Evolutionary conservation across 2,329 filamentous ascomycete genomes (phyloP).

Genomic region (Coleophoma crateriformis): DNA sequence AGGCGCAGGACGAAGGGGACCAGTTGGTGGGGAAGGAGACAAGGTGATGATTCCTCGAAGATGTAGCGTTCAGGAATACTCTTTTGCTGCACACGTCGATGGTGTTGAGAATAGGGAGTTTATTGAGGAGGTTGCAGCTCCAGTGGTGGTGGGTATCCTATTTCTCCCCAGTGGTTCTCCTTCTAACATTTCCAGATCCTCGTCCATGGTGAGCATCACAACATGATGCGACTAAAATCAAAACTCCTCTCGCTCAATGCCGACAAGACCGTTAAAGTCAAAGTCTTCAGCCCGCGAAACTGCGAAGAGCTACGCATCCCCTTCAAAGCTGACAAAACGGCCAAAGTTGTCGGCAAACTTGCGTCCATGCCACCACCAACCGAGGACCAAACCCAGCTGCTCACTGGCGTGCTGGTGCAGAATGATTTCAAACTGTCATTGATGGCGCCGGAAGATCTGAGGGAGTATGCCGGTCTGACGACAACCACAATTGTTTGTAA

Average conservation of each 20-base stretch:
- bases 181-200: constrained; percentile 60
- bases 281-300: constrained; percentile 90
- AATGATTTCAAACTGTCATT: constrained; percentile 97
- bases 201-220: constrained; percentile 94
- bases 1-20: constrained; percentile 54
- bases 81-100: constrained; percentile 94
- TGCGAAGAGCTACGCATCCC: constrained; percentile 93
- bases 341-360: constrained; percentile 92
- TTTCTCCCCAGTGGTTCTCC: neutral
- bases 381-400: constrained; percentile 49
- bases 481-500: constrained; percentile 93
- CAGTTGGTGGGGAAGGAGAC: constrained; percentile 62
- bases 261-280: constrained; percentile 70
- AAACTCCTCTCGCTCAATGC: constrained; percentile 90
- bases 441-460: constrained; percentile 93
- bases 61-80: constrained; percentile 91
- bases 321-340: constrained; percentile 91
- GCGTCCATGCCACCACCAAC: constrained; percentile 67
- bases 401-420: constrained; percentile 89
- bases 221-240: constrained; percentile 96
- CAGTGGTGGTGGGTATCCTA: constrained; percentile 74
- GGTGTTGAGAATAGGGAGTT: constrained; percentile 95
- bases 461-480: constrained; percentile 94
- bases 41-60: constrained; percentile 87
- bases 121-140: constrained; percentile 87